Evolutionary conservation across 2,329 filamentous ascomycete genomes (phyloP), one percentile per base, ranked within the genome.

Genomic region (Beauveria scarabaeidicola): DNA sequence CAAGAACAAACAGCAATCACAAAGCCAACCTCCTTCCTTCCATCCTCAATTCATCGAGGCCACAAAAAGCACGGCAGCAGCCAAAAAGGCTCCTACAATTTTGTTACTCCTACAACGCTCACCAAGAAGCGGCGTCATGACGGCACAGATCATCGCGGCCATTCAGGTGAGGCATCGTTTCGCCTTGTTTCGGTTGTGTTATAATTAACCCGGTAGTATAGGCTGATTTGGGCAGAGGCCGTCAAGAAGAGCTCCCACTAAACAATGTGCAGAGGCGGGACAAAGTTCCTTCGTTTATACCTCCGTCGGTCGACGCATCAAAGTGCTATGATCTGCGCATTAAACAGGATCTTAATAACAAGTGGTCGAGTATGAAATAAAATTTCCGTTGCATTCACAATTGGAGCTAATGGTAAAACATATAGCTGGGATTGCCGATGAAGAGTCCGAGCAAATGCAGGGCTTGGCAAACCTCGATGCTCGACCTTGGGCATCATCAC

Each of bases 211-310:
- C 2, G 7, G 1, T 1, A 13, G 29, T 19, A 50, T 27, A 59
- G 58, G 58, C 58, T 17, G 58, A 60, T 19, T 15, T 60, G 19
- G 58, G 58, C 7, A 53, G 44, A 29, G 1, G 21, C 9, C 43
- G 58, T 13, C 52, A 55, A 25, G 58, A 60, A 15, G 58, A 60
- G 29, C 58, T 60, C 7, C 58, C 58, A 7, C 44, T 60, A 2
- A 60, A 19, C 52, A 44, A 44, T 19, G 25, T 38, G n/a, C 41
- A 43, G 6, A 11, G n/a, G 3, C 15, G 52, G 32, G 32, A 6
- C 11, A 36, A 36, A n/a, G 32, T 36, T 2, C 51, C 17, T 5
- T 60, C 58, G 6, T 60, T 17, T 13, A 27, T 50, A 2, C 58
- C 36, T 6, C 44, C 43, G 8, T 17, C 8, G 19, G n/a, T 15